Base-by-base conservation (phyloP, 805 yeast species). In the Osmozyma mogii region DNA sequence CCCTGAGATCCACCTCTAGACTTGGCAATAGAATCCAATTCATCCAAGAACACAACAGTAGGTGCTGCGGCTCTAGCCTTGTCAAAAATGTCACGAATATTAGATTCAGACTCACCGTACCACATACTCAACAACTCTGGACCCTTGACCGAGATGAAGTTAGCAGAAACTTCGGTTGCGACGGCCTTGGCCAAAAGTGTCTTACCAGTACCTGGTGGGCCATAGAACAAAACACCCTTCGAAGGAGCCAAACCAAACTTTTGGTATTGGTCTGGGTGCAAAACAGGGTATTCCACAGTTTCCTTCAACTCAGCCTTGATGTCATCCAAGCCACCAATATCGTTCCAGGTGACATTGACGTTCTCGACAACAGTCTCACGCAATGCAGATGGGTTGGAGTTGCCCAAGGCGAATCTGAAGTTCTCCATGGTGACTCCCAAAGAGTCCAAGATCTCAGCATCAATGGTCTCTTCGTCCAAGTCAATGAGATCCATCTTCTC, bases 131-230 rank as follows among this genome's bases (percentile, higher is more conserved):
- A 75, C 57, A 89, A 71, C 65, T 87, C 96, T 21, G 96, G 96
- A 46, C 96, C 96, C 66, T 87, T 87, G 31, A 89, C 97, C 28
- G 95, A 83, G 45, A 92, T 92, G 65, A 92, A 92, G 61, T 92
- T 92, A 20, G 98, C 99, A 39, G 96, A 84, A 22, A 92, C 97
- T 61, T 92, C 98, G 28, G 97, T 92, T 28, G 99, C 99, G 47
- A 92, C 97, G 32, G 99, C 99, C 66, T 92, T 92, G 27, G 98
- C 98, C 50, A 92, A 72, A 53, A 92, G 68, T 4, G 99, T 92
- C 68, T 92, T 92, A 87, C 98, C 98, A 37, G 97, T 92, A 83
- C 99, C 99, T 37, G 99, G 99, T 31, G 99, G 99, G 48, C 99
- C 99, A 58, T 83, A 92, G 72, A 92, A 92, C 57, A 92, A 70